Evolutionary conservation across 495 filamentous ascomycete genomes (phyloP).

Genomic region (Aspergillus asperescens): DNA sequence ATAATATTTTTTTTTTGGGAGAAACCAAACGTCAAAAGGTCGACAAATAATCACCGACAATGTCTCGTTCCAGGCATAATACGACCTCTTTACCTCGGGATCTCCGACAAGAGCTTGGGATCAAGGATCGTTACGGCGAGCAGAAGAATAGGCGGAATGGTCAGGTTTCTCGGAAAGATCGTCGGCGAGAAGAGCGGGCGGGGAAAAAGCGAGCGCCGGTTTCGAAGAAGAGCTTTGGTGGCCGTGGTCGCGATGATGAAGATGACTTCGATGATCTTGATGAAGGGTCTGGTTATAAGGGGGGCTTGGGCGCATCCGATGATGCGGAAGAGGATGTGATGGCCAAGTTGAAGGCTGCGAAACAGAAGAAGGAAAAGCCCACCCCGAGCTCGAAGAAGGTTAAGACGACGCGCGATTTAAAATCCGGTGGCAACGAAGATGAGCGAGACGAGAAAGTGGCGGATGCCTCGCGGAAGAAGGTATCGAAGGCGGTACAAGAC

Average conservation of each 20-base stretch:
- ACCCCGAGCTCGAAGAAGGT: constrained; percentile 46
- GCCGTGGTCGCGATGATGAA: constrained; percentile 10
- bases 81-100: constrained; percentile 59
- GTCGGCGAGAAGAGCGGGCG: constrained; percentile 51
- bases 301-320: constrained; percentile 23
- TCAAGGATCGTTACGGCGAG: constrained; percentile 37
- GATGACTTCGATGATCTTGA: constrained; percentile 21
- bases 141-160: constrained; percentile 38
- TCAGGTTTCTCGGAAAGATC: constrained; percentile 53
- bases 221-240: constrained; percentile 18
- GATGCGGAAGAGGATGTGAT: constrained; percentile 14
- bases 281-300: constrained; percentile 16
- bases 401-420: constrained; percentile 17
- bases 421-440: constrained; percentile 11
- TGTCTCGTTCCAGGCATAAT: constrained; percentile 44
- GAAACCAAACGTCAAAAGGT: no score
- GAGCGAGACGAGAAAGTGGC: constrained; percentile 19
- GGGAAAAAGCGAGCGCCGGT: constrained; percentile 48
- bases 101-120: constrained; percentile 55
- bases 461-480: constrained; percentile 23
- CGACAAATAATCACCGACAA: constrained; percentile 10
- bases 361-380: constrained; percentile 21
- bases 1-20: neutral
- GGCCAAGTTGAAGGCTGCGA: constrained; percentile 21
- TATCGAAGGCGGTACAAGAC: constrained; percentile 57